phyloP scores from a whole-genome alignment of 73 alveolate species.

The Strombidium stylifer region DNA sequence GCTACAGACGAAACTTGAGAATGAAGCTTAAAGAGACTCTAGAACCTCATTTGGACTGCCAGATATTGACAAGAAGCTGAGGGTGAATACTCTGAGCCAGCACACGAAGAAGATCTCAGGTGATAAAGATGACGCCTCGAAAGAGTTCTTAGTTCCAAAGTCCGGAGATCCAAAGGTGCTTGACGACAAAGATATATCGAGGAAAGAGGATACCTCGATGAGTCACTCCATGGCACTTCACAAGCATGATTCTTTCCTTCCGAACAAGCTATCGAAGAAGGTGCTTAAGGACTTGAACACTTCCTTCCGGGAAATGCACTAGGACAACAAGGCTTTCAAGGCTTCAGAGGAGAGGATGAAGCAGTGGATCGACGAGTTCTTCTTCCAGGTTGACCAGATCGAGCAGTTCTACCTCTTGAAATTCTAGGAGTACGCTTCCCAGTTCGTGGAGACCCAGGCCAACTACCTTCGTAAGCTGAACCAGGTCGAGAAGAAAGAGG shows the following conservation, averaged over 20 bases:
- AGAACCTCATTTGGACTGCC: no score
- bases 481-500: neutral
- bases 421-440: neutral
- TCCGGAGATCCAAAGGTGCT: neutral
- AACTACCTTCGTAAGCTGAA: neutral
- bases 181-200: neutral
- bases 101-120: no score
- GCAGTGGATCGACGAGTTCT: neutral
- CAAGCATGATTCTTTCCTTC: neutral
- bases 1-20: no score
- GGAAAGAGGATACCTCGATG: neutral
- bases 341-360: neutral
- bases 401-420: constrained; percentile 2
- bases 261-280: neutral
- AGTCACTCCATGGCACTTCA: no score
- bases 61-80: no score
- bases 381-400: neutral
- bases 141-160: no score
- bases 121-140: no score
- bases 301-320: no score
- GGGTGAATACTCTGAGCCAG: no score
- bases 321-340: no score
- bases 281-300: neutral
- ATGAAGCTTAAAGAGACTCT: no score
- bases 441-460: neutral